A percentile compares a stretch with the other conserved stretches of the same genome.
These are phyloP conservation scores for Curvularia sp. DNA, from an alignment of 2,329 filamentous ascomycete genomes.

Conservation along the genomic window DNA sequence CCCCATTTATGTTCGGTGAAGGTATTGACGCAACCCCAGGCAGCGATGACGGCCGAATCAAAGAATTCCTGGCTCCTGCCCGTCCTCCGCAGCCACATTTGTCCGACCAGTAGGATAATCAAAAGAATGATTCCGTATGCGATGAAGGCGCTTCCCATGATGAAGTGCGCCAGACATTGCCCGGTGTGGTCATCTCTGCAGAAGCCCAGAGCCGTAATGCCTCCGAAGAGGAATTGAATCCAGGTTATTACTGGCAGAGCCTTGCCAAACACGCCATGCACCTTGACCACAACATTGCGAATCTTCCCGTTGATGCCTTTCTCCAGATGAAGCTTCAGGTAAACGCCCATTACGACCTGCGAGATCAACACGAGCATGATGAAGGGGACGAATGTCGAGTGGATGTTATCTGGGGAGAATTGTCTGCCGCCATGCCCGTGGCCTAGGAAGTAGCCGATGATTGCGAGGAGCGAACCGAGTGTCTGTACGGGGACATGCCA, in stretches of 20 bases:
- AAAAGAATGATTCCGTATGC: conserved; percentile 89
- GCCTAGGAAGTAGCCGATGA: conserved; percentile 88
- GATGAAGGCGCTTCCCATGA: conserved; percentile 97
- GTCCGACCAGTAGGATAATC: conserved; percentile 85
- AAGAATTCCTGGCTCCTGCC: conserved; percentile 96
- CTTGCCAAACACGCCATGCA: conserved; percentile 85
- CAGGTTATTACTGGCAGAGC: conserved; percentile 84
- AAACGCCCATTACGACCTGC: conserved; percentile 82
- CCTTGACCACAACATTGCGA: conserved; percentile 71
- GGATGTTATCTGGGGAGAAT: conserved; percentile 70
- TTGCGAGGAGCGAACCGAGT: conserved; percentile 74
- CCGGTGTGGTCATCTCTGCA: conserved; percentile 90
- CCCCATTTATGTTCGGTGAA: conserved; percentile 99
- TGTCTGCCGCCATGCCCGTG: conserved; percentile 89
- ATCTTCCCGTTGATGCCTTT: conserved; percentile 82
- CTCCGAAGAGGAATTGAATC: conserved; percentile 95
- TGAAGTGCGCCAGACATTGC: conserved; percentile 95
- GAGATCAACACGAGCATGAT: conserved; percentile 79
- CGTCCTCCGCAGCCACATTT: conserved; percentile 80
- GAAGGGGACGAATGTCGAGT: conserved; percentile 78
- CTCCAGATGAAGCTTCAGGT: conserved; percentile 88
- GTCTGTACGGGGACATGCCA: conserved; percentile 94
- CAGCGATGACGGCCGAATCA: conserved; percentile 86
- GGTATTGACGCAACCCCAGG: conserved; percentile 97
- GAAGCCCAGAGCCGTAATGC: conserved; percentile 89